Conservation (phyloP, 2,329 filamentous ascomycete species). For the Ceratocystis smalleyi region DNA sequence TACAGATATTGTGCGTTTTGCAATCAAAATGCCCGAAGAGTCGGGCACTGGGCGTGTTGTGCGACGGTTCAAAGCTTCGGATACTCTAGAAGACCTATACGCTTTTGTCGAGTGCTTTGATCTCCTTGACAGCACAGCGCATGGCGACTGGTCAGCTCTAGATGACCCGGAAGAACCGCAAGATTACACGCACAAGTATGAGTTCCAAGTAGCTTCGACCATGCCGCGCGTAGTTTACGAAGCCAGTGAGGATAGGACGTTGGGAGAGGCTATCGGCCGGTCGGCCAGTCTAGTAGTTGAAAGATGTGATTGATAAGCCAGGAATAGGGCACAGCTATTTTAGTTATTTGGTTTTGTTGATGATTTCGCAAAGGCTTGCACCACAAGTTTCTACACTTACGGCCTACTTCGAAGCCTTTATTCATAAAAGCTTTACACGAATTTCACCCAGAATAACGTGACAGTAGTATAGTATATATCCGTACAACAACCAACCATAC, state of each 20-base stretch:
- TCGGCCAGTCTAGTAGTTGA: slow-evolving; percentile 88
- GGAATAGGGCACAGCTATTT: not conserved
- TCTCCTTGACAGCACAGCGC: slow-evolving; percentile 29
- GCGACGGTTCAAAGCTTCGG: slow-evolving; percentile 53
- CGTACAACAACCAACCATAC: too few species aligned
- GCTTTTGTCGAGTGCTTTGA: slow-evolving; percentile 91
- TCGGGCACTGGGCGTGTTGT: slow-evolving; percentile 57
- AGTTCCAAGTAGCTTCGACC: slow-evolving; percentile 70
- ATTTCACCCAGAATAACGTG: too few species aligned
- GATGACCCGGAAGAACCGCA: slow-evolving; percentile 33
- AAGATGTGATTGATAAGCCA: slow-evolving; percentile 26
- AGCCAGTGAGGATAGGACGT: slow-evolving; percentile 46
- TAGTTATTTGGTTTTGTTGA: not conserved
- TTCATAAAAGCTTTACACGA: too few species aligned
- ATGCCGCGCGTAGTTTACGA: slow-evolving; percentile 74
- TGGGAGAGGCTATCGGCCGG: slow-evolving; percentile 59
- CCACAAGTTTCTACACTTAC: too few species aligned
- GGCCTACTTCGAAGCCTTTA: too few species aligned
- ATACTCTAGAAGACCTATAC: slow-evolving; percentile 74
- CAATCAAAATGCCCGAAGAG: slow-evolving; percentile 45
- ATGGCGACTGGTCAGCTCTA: slow-evolving; percentile 24
- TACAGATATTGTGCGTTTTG: slow-evolving; percentile 58
- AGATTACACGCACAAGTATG: slow-evolving; percentile 64
- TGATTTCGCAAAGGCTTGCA: too few species aligned
- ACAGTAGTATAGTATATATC: too few species aligned